phyloP scores from a whole-genome alignment of 2,329 filamentous ascomycete genomes.

The Calonectria pauciramosa region DNA sequence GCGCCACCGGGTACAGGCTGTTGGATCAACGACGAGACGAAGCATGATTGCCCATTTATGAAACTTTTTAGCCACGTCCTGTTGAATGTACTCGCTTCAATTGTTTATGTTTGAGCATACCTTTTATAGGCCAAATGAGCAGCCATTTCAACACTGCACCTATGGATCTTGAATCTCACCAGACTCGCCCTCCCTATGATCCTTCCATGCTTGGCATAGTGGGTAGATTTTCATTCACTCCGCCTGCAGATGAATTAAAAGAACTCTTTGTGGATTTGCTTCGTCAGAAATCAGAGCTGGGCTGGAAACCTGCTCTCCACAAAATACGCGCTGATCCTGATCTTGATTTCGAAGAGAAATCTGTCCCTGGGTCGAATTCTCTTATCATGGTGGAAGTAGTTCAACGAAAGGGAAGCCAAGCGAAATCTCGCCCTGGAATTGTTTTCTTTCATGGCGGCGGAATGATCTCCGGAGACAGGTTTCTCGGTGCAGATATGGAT shows the following conservation, averaged over 20 bases:
- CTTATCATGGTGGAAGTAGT: not conserved
- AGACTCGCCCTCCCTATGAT: not conserved
- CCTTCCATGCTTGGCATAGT: not conserved
- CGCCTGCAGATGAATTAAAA: not conserved
- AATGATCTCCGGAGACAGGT: conserved; percentile 21
- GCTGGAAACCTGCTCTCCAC: not conserved
- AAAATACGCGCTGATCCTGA: not conserved
- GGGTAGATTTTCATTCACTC: not conserved
- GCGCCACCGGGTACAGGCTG: not conserved
- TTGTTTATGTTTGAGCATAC: not conserved
- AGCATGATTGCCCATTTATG: not conserved
- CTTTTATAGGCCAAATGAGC: not conserved
- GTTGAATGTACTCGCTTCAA: not conserved
- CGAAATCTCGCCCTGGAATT: conserved; percentile 4
- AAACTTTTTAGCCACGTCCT: not conserved
- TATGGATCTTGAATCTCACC: not conserved
- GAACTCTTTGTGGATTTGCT: not conserved
- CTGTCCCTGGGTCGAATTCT: not conserved
- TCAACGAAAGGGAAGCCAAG: not conserved
- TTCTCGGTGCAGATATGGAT: conserved; percentile 1
- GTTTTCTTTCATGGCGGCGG: conserved; percentile 27
- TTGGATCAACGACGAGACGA: not conserved
- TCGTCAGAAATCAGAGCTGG: not conserved
- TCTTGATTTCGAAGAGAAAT: not conserved
- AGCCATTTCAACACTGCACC: not conserved